Base-by-base conservation (phyloP, 352 stramenopile genomes). In the Phytopythium litorale region DNA sequence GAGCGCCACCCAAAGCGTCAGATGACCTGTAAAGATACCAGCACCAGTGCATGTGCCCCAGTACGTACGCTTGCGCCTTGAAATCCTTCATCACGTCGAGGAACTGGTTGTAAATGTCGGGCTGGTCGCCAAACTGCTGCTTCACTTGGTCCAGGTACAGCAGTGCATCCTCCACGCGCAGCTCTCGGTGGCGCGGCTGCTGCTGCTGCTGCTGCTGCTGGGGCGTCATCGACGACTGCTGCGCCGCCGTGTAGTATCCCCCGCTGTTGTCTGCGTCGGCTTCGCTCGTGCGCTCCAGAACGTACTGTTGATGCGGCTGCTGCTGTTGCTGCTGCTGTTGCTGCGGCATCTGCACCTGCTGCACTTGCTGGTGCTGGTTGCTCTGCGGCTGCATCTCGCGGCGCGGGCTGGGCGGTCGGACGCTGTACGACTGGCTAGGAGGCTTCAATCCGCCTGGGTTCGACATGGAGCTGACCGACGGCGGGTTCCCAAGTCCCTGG, bases 51-150 rank as follows among this genome's bases (percentile, higher is more conserved):
- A 7, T 19, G 15, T 1, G 0, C 6, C 45, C 23, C 1, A 37
- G 19, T 43, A 66, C 74, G 56, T 71, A 83, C 46, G 88, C 90
- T 72, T 99, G 96, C 4, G 97, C 97, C 70, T 99, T 99, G 74
- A 99, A 99, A 46, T 99, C 98, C 85, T 99, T 99, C 98, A 99
- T 99, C 62, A 99, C 98, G 71, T 99, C 97, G 50, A 99, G 75
- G 67, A 99, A 99, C 73, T 99, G 96, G 81, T 99, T 99, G 91
- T 99, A 99, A 45, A 99, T 99, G 65, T 99, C 94, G 0, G 97
- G 97, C 66, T 98, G 94, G 76, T 99, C 96, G 43, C 94, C 92
- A 80, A 99, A 99, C 80, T 99, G 96, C 70, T 98, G 97, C 78
- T 99, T 99, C 53, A 99, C 97, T 81, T 99, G 96, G 71, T 99